Evolutionary conservation across 2,329 filamentous ascomycete species (phyloP).

Genomic region (Fusarium stilboides): DNA sequence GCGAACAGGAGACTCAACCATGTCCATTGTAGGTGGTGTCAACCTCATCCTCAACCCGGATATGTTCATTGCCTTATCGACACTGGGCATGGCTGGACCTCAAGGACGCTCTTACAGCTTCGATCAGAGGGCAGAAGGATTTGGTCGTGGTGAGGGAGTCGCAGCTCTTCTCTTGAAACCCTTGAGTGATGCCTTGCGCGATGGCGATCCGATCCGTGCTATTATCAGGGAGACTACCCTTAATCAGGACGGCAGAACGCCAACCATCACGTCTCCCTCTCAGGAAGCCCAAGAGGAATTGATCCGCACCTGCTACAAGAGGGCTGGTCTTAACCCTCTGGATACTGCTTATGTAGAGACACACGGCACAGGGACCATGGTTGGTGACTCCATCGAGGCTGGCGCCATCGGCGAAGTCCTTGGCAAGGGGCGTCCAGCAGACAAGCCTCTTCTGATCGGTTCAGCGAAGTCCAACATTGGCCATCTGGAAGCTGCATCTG

Average conservation of each 20-base stretch:
- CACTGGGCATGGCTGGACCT: not conserved
- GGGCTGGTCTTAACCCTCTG: slow-evolving; percentile 1
- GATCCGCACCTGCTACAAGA: not conserved
- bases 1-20: slow-evolving; percentile 7
- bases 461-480: slow-evolving; percentile 37
- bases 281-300: slow-evolving; percentile 4
- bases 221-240: slow-evolving; percentile 6
- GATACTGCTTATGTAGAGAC: slow-evolving; percentile 5
- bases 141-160: slow-evolving; percentile 19
- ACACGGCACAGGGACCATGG: slow-evolving; percentile 9
- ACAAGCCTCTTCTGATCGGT: not conserved
- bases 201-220: slow-evolving; percentile 7
- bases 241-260: slow-evolving; percentile 7
- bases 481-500: slow-evolving; percentile 29
- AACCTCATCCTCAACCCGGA: slow-evolving; percentile 20
- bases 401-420: slow-evolving; percentile 6
- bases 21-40: slow-evolving; percentile 11
- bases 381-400: slow-evolving; percentile 11
- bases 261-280: not conserved
- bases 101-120: slow-evolving; percentile 9
- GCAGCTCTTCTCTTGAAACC: not conserved
- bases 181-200: not conserved
- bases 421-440: not conserved
- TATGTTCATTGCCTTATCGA: not conserved
- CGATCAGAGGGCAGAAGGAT: slow-evolving; percentile 20